Conservation (phyloP, 2,329 filamentous ascomycete genomes). For the Chrysosporium queenslandicum region DNA sequence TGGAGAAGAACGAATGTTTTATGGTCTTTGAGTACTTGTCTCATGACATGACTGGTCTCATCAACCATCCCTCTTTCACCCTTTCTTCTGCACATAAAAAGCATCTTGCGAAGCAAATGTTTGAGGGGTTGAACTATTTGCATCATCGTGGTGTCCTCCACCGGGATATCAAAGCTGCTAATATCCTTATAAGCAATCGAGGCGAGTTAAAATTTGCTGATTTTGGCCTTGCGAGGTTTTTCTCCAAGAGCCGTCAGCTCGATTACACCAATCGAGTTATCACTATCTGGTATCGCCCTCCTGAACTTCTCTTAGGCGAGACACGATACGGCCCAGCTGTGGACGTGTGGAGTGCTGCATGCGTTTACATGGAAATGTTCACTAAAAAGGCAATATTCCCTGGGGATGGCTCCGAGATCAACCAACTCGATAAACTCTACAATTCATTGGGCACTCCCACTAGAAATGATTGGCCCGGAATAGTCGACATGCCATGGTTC, state of each 20-base stretch:
- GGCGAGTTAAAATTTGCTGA: constrained; percentile 88
- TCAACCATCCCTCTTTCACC: constrained; percentile 88
- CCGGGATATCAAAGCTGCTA: constrained; percentile 95
- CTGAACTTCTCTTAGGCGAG: constrained; percentile 81
- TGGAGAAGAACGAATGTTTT: constrained; percentile 96
- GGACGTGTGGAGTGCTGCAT: constrained; percentile 95
- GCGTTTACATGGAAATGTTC: constrained; percentile 94
- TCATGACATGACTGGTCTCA: constrained; percentile 85
- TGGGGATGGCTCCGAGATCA: constrained; percentile 90
- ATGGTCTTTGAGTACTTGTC: constrained; percentile 99
- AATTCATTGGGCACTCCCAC: constrained; percentile 81
- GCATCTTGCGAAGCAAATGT: constrained; percentile 82
- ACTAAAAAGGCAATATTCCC: constrained; percentile 88
- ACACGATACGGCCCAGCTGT: constrained; percentile 83
- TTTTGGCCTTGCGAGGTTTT: constrained; percentile 92
- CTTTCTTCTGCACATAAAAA: constrained; percentile 82
- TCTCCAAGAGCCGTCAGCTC: constrained; percentile 78
- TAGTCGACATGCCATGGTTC: constrained; percentile 96
- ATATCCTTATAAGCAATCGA: constrained; percentile 84
- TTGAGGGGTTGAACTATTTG: constrained; percentile 86
- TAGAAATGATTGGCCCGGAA: constrained; percentile 71
- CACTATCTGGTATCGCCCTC: constrained; percentile 94
- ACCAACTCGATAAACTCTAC: constrained; percentile 95
- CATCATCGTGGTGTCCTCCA: constrained; percentile 90
- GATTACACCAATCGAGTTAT: constrained; percentile 99